Evolutionary conservation across 768 basidiomycete species (phyloP), one percentile per base, ranked within the genome.

Genomic region (Boletus rubescentipes): DNA sequence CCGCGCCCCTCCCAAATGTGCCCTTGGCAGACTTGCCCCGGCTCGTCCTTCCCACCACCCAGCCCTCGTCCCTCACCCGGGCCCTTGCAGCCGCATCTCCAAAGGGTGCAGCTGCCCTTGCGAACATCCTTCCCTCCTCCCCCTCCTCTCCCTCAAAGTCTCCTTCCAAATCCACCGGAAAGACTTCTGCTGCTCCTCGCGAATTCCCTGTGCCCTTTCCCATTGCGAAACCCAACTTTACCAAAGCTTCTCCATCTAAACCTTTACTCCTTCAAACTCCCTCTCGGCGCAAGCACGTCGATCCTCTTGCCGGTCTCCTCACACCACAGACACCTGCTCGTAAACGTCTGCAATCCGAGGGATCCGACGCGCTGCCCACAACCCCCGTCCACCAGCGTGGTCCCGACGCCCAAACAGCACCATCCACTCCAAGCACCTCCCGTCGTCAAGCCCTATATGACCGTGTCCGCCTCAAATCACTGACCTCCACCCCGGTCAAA

Each of bases 401-500:
- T 14, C 44, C 76, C 31, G 68, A 75, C 45, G 82, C 83, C 2
- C 59, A 72, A 40, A 86, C 87, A 2, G 78, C 79, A 26, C 81
- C 86, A 5, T 71, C 82, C 58, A 91, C 89, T 6, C 89, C 90
- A 1, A 81, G 81, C 15, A 85, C 85, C 34, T 87, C 91, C 34
- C 80, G 91, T 40, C 80, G 91, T 41, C 83, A 85, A 62, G 91
- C 91, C 9, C 74, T 93, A 2, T 90, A 89, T 61, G 91, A 93
- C 59, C 87, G 91, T 37, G 74, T 93, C 42, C 85, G 86, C 16
- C 85, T 87, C 62, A 79, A 82, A 51, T 91, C 89, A 5, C 67
- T 91, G 49, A 81, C 82, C 2, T 72, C 76, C 35, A 83, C 87
- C 9, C 90, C 91, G 0, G 82, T 81, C 43, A 89, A 89, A 66